Evolutionary conservation across 331 rosid species (phyloP).

Genomic region (Malus hybrid): DNA sequence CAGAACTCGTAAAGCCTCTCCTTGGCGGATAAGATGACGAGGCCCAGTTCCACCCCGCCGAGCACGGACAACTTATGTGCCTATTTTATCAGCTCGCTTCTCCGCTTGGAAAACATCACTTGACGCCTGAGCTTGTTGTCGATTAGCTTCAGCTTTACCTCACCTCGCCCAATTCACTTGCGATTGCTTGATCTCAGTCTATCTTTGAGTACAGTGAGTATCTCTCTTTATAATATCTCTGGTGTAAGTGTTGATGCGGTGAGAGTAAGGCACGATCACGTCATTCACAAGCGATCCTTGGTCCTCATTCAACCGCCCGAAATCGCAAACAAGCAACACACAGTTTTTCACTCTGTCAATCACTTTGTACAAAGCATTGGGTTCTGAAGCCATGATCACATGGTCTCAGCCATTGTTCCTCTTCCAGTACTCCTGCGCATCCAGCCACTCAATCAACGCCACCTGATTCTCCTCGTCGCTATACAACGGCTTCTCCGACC

Average conservation of each 20-base stretch:
- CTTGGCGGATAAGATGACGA: too few species aligned
- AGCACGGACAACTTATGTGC: too few species aligned
- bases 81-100: too few species aligned
- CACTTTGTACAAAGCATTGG: constrained; percentile 71
- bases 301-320: constrained; percentile 66
- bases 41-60: too few species aligned
- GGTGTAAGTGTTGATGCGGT: constrained; percentile 44
- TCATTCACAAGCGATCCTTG: constrained; percentile 92
- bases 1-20: too few species aligned
- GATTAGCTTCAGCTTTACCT: too few species aligned
- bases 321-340: constrained; percentile 72
- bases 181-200: too few species aligned
- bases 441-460: constrained; percentile 74
- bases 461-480: constrained; percentile 85
- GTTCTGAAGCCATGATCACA: constrained; percentile 84
- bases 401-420: constrained; percentile 77
- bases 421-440: constrained; percentile 72
- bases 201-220: too few species aligned
- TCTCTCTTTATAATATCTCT: too few species aligned
- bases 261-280: constrained; percentile 77
- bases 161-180: too few species aligned
- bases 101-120: too few species aligned
- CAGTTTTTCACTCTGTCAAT: constrained; percentile 52
- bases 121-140: too few species aligned
- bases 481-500: constrained; percentile 30